These are phyloP conservation scores for Astrothelium macrocarpum DNA, from an alignment of 495 filamentous ascomycete species.

Conservation along the genomic window DNA sequence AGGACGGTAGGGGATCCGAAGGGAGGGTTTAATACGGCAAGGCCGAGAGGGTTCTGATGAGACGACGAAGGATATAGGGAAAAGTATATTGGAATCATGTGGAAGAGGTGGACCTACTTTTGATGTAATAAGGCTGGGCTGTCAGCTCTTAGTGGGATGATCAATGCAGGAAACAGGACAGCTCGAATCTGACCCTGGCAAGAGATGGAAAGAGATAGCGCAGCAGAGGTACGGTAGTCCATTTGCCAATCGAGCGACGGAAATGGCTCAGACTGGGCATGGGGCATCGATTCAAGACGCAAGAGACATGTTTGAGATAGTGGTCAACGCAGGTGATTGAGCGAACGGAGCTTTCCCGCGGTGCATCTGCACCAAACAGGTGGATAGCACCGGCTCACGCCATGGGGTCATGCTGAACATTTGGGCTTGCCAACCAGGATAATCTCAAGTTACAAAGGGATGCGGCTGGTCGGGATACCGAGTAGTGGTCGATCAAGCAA, in stretches of 20 bases:
- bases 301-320: conserved; percentile 5
- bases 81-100: not conserved
- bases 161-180: not conserved
- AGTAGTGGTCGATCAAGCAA: conserved; percentile 5
- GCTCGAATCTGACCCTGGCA: not conserved
- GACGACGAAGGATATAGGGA: not conserved
- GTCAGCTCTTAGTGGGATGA: not conserved
- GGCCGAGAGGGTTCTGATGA: not conserved
- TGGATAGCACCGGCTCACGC: not conserved
- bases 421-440: not conserved
- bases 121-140: not conserved
- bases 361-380: not conserved
- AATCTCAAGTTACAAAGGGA: not conserved
- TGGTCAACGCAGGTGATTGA: not conserved
- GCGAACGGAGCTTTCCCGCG: not conserved
- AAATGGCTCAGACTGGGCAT: not conserved
- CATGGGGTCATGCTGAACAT: not conserved
- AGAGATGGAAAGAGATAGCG: not conserved
- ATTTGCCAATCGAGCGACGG: not conserved
- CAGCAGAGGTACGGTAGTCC: not conserved
- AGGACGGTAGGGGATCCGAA: not conserved
- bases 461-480: not conserved
- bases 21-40: not conserved
- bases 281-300: conserved; percentile 3
- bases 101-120: not conserved